Conservation (phyloP, 139 green algal species). For the Coelastrella sp. region DNA sequence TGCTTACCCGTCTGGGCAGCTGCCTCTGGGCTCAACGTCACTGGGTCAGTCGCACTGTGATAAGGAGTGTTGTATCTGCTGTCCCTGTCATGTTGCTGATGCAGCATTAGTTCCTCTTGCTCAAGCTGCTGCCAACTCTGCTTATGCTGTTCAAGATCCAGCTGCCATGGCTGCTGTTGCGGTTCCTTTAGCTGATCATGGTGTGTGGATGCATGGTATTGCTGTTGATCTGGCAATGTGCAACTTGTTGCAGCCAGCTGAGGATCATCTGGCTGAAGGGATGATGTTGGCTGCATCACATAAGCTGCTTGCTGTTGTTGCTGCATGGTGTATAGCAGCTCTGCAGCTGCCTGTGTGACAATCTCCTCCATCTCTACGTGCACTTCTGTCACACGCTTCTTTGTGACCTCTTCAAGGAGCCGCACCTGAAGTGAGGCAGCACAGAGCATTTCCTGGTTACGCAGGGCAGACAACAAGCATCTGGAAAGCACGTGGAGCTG, state of each 20-base stretch:
- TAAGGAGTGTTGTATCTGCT: neutral
- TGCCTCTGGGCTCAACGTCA: neutral
- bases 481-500: too few relatives aligned
- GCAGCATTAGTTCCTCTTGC: neutral
- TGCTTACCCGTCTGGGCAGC: neutral
- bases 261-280: too few relatives aligned
- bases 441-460: neutral
- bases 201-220: neutral
- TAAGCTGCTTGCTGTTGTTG: conserved; percentile 24
- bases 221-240: neutral
- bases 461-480: neutral
- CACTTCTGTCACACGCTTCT: neutral
- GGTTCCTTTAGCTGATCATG: neutral
- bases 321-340: conserved; percentile 21
- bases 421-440: neutral
- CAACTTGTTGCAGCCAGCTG: neutral
- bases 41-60: neutral
- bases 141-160: neutral
- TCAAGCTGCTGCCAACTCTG: neutral
- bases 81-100: neutral
- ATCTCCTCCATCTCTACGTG: conserved; percentile 12
- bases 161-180: neutral
- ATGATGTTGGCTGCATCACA: too few relatives aligned
- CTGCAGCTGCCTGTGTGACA: conserved; percentile 8
- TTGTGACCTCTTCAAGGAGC: neutral